A percentile compares a stretch with the other conserved stretches of the same genome.
Evolutionary conservation across 345 rosid species (phyloP).

Genomic region (Eucalyptus viminalis): DNA sequence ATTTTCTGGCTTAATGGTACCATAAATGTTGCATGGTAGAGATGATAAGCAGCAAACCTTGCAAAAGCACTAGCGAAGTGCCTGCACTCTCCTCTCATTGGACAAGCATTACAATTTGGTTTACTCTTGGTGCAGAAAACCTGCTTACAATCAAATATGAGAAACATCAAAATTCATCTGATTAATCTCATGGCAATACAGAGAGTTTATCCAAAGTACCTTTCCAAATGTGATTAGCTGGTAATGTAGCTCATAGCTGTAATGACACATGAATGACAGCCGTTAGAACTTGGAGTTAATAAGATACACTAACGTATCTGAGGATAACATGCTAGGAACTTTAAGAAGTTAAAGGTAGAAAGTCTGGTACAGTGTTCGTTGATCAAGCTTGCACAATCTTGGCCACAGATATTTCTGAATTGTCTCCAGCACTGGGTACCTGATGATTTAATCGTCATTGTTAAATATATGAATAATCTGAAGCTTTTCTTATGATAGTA

Average conservation of each 20-base stretch:
- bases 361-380: slow-evolving; percentile 58
- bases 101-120: slow-evolving; percentile 97
- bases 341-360: neutral
- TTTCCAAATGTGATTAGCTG: slow-evolving; percentile 96
- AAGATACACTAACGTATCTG: neutral
- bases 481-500: neutral
- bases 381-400: slow-evolving; percentile 90
- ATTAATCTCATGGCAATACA: neutral
- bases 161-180: neutral
- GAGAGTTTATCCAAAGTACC: slow-evolving; percentile 22
- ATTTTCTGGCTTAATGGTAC: neutral
- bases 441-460: neutral
- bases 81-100: slow-evolving; percentile 95
- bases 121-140: slow-evolving; percentile 88
- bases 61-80: slow-evolving; percentile 98
- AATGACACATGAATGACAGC: neutral
- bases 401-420: slow-evolving; percentile 96
- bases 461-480: neutral
- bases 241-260: slow-evolving; percentile 92
- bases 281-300: neutral
- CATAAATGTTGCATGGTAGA: neutral
- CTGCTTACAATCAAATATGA: slow-evolving; percentile 17
- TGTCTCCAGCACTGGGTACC: slow-evolving; percentile 87
- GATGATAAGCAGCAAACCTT: slow-evolving; percentile 38
- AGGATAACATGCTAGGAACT: neutral